These are phyloP conservation scores for Cladosporium austrohemisphaericum DNA, from an alignment of 2,329 filamentous ascomycete species.

Conservation along the genomic window DNA sequence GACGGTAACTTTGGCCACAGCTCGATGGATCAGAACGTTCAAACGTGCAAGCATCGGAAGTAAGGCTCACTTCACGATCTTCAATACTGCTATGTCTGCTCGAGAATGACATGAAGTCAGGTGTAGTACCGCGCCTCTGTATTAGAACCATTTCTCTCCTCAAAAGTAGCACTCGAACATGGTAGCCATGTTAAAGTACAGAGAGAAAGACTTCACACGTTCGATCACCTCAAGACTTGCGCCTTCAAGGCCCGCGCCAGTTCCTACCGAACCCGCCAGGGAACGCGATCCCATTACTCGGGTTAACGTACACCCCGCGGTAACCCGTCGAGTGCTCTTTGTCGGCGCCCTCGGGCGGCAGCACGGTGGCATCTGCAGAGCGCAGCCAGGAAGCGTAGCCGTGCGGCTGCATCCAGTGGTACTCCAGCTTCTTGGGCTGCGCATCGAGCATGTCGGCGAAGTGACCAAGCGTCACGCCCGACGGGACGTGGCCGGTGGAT, in stretches of 20 bases:
- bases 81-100: no score
- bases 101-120: no score
- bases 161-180: no score
- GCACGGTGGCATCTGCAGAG: conserved; percentile 6
- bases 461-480: conserved; percentile 14
- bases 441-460: conserved; percentile 12
- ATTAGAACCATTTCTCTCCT: no score
- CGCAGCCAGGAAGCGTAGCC: conserved; percentile 8
- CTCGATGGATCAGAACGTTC: no score
- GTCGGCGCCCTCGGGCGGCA: not conserved
- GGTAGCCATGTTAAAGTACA: no score
- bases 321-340: not conserved
- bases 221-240: no score
- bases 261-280: not conserved
- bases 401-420: conserved; percentile 14
- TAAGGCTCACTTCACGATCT: no score
- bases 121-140: no score
- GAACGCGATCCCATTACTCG: not conserved
- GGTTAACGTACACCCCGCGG: conserved; percentile 2
- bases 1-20: no score
- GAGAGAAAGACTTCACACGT: no score
- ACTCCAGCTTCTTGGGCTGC: not conserved
- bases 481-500: conserved; percentile 8
- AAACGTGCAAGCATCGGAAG: no score
- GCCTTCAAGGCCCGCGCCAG: not conserved